A percentile compares a stretch with the other conserved stretches of the same genome.
phyloP scores from a whole-genome alignment of 805 yeast species.

The Barnettozyma wickerhamii region DNA sequence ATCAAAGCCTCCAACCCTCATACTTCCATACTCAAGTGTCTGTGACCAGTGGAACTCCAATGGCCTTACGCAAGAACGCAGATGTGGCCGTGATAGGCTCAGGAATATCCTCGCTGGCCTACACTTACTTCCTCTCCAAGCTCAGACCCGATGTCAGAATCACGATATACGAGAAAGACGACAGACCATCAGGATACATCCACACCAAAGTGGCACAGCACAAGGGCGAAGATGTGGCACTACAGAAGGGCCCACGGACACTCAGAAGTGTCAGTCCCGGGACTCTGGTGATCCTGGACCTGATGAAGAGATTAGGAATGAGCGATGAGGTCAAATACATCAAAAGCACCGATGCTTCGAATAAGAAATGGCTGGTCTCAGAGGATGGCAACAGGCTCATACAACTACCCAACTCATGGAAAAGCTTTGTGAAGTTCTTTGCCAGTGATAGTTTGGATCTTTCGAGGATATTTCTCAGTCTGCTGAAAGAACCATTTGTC shows the following conservation, averaged over 20 bases:
- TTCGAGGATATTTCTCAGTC: slow-evolving; percentile 40
- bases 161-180: slow-evolving; percentile 53
- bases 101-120: slow-evolving; percentile 83
- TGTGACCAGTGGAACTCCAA: too few relatives aligned
- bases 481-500: slow-evolving; percentile 48
- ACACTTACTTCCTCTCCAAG: slow-evolving; percentile 59
- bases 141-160: slow-evolving; percentile 76
- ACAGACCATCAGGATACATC: slow-evolving; percentile 78
- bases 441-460: slow-evolving; percentile 33
- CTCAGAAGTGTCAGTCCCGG: slow-evolving; percentile 82
- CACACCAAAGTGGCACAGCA: slow-evolving; percentile 40
- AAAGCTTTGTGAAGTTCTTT: slow-evolving; percentile 32
- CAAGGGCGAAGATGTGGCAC: slow-evolving; percentile 23
- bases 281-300: slow-evolving; percentile 60
- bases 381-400: slow-evolving; percentile 38
- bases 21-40: too few relatives aligned
- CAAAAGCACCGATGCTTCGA: slow-evolving; percentile 54
- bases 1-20: too few relatives aligned
- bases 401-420: slow-evolving; percentile 47
- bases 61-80: slow-evolving; percentile 22
- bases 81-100: slow-evolving; percentile 76
- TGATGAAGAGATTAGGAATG: slow-evolving; percentile 42
- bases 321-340: slow-evolving; percentile 55
- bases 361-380: slow-evolving; percentile 63
- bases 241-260: slow-evolving; percentile 92